Evolutionary conservation across 139 green algal species (phyloP).

Genomic region (Micromonas pusilla): DNA sequence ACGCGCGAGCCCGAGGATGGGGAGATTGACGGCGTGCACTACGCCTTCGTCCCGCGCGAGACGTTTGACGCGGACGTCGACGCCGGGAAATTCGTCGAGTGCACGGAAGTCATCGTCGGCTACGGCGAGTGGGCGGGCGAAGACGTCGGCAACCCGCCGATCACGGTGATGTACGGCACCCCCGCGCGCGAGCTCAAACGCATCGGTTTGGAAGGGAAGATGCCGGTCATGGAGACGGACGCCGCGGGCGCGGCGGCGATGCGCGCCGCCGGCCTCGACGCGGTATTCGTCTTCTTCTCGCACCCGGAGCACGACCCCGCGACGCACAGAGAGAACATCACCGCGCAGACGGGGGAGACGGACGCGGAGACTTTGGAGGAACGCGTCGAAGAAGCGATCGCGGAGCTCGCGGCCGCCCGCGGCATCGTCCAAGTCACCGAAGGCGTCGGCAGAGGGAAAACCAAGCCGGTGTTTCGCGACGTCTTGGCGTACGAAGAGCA

Average conservation of each 20-base stretch:
- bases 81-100: slow-evolving; percentile 19
- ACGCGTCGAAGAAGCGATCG: not conserved
- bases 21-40: slow-evolving; percentile 21
- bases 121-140: not conserved
- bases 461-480: not conserved
- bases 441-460: not conserved
- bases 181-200: not conserved
- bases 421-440: not conserved
- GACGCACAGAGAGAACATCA: not conserved
- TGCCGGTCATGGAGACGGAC: slow-evolving; percentile 25
- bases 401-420: not conserved
- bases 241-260: not conserved
- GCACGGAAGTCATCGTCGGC: slow-evolving; percentile 8
- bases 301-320: not conserved
- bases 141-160: not conserved
- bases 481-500: slow-evolving; percentile 1
- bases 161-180: slow-evolving; percentile 20
- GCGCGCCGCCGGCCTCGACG: slow-evolving; percentile 2
- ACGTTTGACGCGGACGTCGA: slow-evolving; percentile 6
- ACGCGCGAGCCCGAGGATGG: slow-evolving; percentile 30
- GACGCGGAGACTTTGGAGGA: not conserved
- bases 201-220: slow-evolving; percentile 8
- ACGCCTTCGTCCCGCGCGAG: not conserved
- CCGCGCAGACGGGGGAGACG: not conserved
- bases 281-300: slow-evolving; percentile 8